Percentiles rank a stretch among this genome's conserved stretches.
phyloP scores from a whole-genome alignment of 352 stramenopile species.

The Thalassiosira exigua region DNA sequence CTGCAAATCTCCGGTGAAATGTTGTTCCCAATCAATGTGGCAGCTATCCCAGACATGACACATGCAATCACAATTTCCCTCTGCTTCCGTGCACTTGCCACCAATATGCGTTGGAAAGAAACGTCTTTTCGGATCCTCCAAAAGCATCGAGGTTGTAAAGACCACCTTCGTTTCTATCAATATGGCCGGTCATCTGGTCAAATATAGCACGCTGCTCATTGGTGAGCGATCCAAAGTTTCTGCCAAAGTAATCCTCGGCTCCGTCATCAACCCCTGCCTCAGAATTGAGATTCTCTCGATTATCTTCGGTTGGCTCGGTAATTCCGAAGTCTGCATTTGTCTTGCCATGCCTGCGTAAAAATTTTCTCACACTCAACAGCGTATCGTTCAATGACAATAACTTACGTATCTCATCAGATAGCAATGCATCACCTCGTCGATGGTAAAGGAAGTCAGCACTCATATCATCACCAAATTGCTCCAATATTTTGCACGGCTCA shows the following conservation, averaged over 20 bases:
- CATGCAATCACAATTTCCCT: neutral
- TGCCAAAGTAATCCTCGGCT: slow-evolving; percentile 10
- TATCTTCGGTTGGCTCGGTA: neutral
- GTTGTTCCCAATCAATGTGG: slow-evolving; percentile 8
- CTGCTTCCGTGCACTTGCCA: slow-evolving; percentile 1
- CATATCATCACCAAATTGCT: slow-evolving; percentile 3
- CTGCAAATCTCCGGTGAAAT: slow-evolving; percentile 6
- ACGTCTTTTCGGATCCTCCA: slow-evolving; percentile 22
- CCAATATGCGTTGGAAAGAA: slow-evolving; percentile 3
- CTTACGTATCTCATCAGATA: too few species aligned
- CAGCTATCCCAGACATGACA: slow-evolving; percentile 15
- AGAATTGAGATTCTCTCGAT: neutral
- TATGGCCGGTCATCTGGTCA: neutral
- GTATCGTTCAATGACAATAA: too few species aligned
- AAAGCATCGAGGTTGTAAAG: slow-evolving; percentile 11
- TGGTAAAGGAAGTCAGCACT: neutral
- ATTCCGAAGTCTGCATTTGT: neutral
- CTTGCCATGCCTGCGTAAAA: neutral
- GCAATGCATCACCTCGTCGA: neutral
- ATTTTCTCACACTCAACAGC: neutral
- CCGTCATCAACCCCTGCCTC: neutral
- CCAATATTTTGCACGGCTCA: neutral
- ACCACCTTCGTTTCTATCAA: neutral
- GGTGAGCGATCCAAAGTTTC: slow-evolving; percentile 17
- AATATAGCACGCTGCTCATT: slow-evolving; percentile 12